Evolutionary conservation across 495 filamentous ascomycete species (phyloP), one percentile per base, ranked within the genome.

Genomic region (Lophiostoma macrostomum): DNA sequence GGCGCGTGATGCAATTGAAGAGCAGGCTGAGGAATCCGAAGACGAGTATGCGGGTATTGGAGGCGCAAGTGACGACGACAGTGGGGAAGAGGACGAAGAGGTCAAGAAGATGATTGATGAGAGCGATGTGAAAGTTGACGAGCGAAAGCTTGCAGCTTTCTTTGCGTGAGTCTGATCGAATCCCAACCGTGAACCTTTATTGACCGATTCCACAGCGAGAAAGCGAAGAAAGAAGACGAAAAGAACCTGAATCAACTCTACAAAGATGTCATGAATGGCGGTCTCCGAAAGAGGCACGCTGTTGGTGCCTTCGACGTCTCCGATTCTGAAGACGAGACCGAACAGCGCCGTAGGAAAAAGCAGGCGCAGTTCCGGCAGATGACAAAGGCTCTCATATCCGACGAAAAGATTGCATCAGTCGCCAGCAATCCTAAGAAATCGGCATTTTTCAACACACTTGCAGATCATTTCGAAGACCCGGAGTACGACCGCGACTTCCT

Each of bases 21-120:
- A 97, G 56, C 88, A 93, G 62, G 93, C 93, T 31, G 88, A 93
- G 60, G 93, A 99, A 73, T 97, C 94, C 0, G 94, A 97, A 66
- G 93, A 99, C 66, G 93, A 99, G 67, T 99, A 96, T 65, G 93
- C 91, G 27, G 94, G 94, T 1, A 74, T 97, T 32, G 94, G 94
- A 38, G 93, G 93, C 34, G 85, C 78, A 3, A 90, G 88, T 67
- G 90, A 91, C 41, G 94, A 98, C 53, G 88, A 90, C 31, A 85
- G 83, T 41, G 80, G 84, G 30, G 87, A 89, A 50, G 79, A 85
- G 40, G 81, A 79, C 28, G 79, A 80, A 31, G 79, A 85, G 53
- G 74, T 87, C 48, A 81, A 85, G 55, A 86, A 89, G 67, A 93
- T 97, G 81, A 93, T 97, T 62, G 91, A 98, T 65, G 84, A 91